Conservation (phyloP, 176 grass and related monocot species). For the Triticum monococcum region DNA sequence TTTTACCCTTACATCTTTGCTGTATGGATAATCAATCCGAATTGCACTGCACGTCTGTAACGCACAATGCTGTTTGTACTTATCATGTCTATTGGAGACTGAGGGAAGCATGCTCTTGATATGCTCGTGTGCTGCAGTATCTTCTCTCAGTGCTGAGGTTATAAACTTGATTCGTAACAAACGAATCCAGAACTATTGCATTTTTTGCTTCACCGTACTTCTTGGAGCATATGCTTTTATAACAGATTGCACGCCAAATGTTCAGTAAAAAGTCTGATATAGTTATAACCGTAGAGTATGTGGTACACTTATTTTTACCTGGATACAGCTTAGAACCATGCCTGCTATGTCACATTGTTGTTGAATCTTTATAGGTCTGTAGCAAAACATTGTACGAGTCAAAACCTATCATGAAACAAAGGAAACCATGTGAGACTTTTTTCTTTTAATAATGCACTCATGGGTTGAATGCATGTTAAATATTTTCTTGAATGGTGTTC, state of each 20-base stretch:
- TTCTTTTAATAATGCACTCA: neutral
- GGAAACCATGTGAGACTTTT: neutral
- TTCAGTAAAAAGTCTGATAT: neutral
- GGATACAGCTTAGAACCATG: neutral
- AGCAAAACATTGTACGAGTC: neutral
- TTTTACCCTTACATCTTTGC: neutral
- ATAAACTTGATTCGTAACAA: neutral
- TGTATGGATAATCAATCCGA: constrained; percentile 2
- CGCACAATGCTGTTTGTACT: neutral
- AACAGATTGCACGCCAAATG: neutral
- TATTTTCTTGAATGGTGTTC: neutral
- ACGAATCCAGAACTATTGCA: neutral
- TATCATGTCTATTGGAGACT: constrained; percentile 10
- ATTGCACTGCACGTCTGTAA: neutral
- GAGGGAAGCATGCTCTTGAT: neutral
- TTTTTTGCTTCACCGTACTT: neutral
- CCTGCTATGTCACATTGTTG: neutral
- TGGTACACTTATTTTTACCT: neutral
- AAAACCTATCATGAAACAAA: neutral
- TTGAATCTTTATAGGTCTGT: neutral
- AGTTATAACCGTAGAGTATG: neutral
- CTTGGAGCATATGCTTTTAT: neutral
- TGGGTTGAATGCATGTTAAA: constrained; percentile 9
- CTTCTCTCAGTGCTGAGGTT: neutral
- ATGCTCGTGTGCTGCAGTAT: neutral